Base-by-base conservation (phyloP, 2,329 filamentous ascomycete genomes). In the Massarina eburnea region DNA sequence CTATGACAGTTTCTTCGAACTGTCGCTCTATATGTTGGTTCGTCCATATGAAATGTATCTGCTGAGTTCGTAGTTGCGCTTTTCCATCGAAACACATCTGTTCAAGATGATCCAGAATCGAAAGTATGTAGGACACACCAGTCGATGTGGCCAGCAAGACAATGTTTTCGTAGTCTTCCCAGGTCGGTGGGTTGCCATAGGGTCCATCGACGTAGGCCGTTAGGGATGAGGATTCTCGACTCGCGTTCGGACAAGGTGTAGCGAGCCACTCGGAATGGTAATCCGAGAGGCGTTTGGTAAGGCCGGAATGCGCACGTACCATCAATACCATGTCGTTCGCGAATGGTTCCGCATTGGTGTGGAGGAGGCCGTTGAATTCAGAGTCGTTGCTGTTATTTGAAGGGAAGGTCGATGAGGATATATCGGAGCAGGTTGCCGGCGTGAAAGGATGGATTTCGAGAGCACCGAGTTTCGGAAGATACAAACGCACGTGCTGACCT, bases 401-500 rank as follows among this genome's bases (percentile, higher is more conserved):
- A 1, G 32, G 34, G 10, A 34, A 24, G 10, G 54, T 48, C 1
- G 49, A 44, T 9, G 37, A 33, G 15, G 36, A 43, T 14, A 51
- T 40, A 3, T 45, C 39, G 2, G 58, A 53, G 44, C 59, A 65
- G 8, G 61, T 63, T 7, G 63, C 59, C 3, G 63, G 61, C 7
- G 62, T 66, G 43, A 65, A 66, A 4, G 63, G 60, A 30, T 65
- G 63, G 3, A 54, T 38, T 34, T 64, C 61, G 4, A 60, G 47
- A 3, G 36, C n/a, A 1, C 62, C 62, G 4, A 66, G 45, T 14
- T 47, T 51, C 15, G 61, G 63, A 9, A 65, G 34, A 34, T 55
- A 61, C 2, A 65, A 18, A n/a, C 63, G 48, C 4, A 66, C 43
- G 42, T 66, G 63, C 34, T 65, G 63, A 3, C 63, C 63, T n/a